Conservation (phyloP, 2,329 filamentous ascomycete genomes). For the Fonsecaea erecta region DNA sequence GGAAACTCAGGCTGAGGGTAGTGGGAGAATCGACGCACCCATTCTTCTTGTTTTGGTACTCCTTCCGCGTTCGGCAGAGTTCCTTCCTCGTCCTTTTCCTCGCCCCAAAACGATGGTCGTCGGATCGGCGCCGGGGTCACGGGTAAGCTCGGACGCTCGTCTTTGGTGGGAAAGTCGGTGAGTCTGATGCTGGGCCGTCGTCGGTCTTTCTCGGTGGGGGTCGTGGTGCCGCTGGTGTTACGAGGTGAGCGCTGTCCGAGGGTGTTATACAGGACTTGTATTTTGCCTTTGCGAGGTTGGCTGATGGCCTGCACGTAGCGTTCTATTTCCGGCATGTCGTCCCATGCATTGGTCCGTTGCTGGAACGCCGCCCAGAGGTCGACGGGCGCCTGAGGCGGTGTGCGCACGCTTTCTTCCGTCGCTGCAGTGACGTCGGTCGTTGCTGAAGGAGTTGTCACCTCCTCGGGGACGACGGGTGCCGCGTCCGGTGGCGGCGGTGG, state of each 20-base stretch:
- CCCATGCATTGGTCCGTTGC: slow-evolving; percentile 84
- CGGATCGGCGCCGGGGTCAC: slow-evolving; percentile 85
- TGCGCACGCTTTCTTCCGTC: slow-evolving; percentile 15
- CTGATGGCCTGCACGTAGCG: slow-evolving; percentile 80
- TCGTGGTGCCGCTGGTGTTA: slow-evolving; percentile 25
- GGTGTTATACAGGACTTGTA: slow-evolving; percentile 47
- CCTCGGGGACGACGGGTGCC: background rate
- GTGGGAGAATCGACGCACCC: slow-evolving; percentile 72
- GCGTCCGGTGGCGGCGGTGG: slow-evolving; percentile 30
- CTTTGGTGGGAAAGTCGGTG: slow-evolving; percentile 83
- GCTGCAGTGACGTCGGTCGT: slow-evolving; percentile 22
- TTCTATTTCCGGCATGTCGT: slow-evolving; percentile 85
- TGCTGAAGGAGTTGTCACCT: slow-evolving; percentile 14
- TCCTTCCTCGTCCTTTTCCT: slow-evolving; percentile 60
- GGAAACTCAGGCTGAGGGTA: slow-evolving; percentile 39
- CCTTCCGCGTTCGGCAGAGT: slow-evolving; percentile 76
- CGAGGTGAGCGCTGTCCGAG: slow-evolving; percentile 32
- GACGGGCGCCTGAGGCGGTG: slow-evolving; percentile 13
- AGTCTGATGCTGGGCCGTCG: slow-evolving; percentile 67
- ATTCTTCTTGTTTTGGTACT: slow-evolving; percentile 84
- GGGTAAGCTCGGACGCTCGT: slow-evolving; percentile 83
- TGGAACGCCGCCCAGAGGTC: slow-evolving; percentile 65
- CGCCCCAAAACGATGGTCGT: slow-evolving; percentile 70
- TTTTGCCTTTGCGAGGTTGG: slow-evolving; percentile 59
- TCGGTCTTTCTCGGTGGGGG: slow-evolving; percentile 37